Evolutionary conservation across 2,329 filamentous ascomycete species (phyloP), one percentile per base, ranked within the genome.

Genomic region (Botrytis hyacinthi): DNA sequence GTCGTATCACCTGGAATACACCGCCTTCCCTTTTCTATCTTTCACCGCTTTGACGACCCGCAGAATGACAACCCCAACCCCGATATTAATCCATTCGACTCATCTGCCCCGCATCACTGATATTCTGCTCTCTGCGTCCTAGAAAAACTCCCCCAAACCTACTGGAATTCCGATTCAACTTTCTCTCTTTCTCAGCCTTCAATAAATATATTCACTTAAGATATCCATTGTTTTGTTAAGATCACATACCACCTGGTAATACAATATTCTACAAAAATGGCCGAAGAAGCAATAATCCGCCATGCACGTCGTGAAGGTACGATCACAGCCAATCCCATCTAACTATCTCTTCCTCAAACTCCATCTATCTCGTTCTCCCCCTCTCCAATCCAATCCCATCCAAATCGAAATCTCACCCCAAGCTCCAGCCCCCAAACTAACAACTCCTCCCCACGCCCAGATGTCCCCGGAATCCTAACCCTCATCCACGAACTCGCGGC

Each of bases 401-500:
- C 6, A 44, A 44, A 6, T 18, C 16, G 18, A 44, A 18, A 51
- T n/a, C 48, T 14, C 16, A 68, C 12, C 26, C 14, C n/a, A 42
- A 22, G 14, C 7, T 6, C 6, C 10, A n/a, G n/a, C 16, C 1
- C 2, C 26, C 35, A 42, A 35, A 68, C 71, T 69, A 72, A 72
- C 16, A 7, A 32, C 5, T 1, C 22, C 22, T 51, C 35, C 7
- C 48, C 67, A 20, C 22, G 0, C 16, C 22, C 76, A 97, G 95
- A 98, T 80, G 89, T 97, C 73, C 88, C 91, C 37, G 85, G 86
- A n/a, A 97, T 98, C 81, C 89, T 97, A 40, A 83, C 86, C 77
- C 86, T 98, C 80, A 94, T 98, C 83, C 88, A 90, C 72, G 95
- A 94, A 80, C 90, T 98, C 14, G 95, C 95, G 77, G 89, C 91